These are phyloP conservation scores for Nakaseomyces nivariensis DNA, from an alignment of 1,139 yeast species.

Conservation along the genomic window DNA sequence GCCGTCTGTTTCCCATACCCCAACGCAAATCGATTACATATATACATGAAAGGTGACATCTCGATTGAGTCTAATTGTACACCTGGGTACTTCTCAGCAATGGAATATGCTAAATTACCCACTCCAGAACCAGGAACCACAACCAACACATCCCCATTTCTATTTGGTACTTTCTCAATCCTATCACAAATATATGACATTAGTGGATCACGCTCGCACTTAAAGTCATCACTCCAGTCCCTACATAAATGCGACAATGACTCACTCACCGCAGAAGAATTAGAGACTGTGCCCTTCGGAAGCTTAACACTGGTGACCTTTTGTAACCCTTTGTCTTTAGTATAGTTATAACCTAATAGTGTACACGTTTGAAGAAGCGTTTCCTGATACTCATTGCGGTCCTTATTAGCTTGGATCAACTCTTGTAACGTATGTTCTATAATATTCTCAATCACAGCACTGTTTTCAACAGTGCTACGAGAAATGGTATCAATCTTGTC, in stretches of 20 bases:
- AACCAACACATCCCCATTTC: constrained; percentile 35
- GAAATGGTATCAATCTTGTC: constrained; percentile 43
- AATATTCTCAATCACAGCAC: constrained; percentile 36
- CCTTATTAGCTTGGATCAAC: constrained; percentile 29
- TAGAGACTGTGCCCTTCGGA: constrained; percentile 14
- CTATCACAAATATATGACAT: constrained; percentile 37
- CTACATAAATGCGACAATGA: constrained; percentile 62
- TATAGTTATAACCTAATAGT: constrained; percentile 13
- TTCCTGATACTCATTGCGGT: constrained; percentile 29
- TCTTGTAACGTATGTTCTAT: constrained; percentile 34
- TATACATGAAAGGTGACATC: constrained; percentile 59
- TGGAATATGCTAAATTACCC: constrained; percentile 59
- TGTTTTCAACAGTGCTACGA: constrained; percentile 37
- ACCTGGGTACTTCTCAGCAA: constrained; percentile 34
- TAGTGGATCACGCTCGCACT: constrained; percentile 43
- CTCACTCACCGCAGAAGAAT: constrained; percentile 48
- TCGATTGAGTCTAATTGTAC: constrained; percentile 59
- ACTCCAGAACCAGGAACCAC: constrained; percentile 75
- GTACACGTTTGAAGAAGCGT: constrained; percentile 18
- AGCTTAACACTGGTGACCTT: background rate
- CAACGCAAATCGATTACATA: constrained; percentile 50
- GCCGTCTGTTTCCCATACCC: constrained; percentile 11
- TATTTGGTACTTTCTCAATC: constrained; percentile 25
- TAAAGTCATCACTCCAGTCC: constrained; percentile 52
- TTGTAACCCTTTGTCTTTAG: constrained; percentile 4